Evolutionary conservation across 148 eudicot species (phyloP).

Genomic region (Mesembryanthemum crystallinum): DNA sequence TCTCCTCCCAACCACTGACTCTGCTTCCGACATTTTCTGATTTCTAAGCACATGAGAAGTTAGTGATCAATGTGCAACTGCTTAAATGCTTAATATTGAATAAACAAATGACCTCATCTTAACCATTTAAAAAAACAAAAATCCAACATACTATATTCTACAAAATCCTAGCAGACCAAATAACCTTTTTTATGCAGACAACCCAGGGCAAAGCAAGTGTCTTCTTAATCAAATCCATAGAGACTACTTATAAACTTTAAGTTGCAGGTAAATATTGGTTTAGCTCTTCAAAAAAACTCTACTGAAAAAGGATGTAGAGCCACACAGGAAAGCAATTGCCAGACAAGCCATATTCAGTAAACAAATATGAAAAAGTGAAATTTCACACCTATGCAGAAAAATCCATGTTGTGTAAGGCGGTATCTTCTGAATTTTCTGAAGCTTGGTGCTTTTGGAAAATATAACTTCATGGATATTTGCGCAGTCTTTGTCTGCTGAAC

Average conservation of each 20-base stretch:
- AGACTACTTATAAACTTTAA: neutral
- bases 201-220: neutral
- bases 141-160: neutral
- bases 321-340: neutral
- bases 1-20: slow-evolving; percentile 83
- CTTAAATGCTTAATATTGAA: slow-evolving; percentile 5
- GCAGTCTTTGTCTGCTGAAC: slow-evolving; percentile 48
- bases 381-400: slow-evolving; percentile 58
- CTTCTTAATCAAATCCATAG: neutral
- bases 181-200: neutral
- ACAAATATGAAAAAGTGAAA: neutral
- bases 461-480: slow-evolving; percentile 43
- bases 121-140: neutral
- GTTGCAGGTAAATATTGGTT: neutral
- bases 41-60: slow-evolving; percentile 47
- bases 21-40: slow-evolving; percentile 93
- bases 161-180: slow-evolving; percentile 11
- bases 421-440: slow-evolving; percentile 58
- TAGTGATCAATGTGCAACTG: slow-evolving; percentile 3
- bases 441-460: slow-evolving; percentile 43
- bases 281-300: neutral
- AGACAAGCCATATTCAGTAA: neutral
- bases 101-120: neutral
- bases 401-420: slow-evolving; percentile 86
- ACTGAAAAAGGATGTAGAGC: neutral